Base-by-base conservation (phyloP, 106 monocot species). In the Allium fistulosum region DNA sequence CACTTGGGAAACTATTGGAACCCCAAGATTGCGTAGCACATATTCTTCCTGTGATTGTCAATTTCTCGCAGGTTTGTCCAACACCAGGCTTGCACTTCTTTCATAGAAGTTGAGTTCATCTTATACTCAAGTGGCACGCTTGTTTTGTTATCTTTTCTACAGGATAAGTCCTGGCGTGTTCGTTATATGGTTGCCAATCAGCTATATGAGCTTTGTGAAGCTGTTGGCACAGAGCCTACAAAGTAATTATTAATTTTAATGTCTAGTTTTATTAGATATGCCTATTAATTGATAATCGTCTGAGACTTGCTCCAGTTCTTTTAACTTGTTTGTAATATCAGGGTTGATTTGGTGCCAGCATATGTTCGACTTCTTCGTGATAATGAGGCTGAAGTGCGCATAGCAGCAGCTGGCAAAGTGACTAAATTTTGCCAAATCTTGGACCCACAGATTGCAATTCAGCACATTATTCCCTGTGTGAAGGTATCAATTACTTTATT, bases 171-270 rank as follows among this genome's bases (percentile, higher is more conserved):
- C 8, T 94, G 94, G 94, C 90, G 94, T 59, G 94, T 94, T 14
- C 87, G 94, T 17, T 94, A 94, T 81, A 94, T 94, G 94, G 94
- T 94, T 68, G 94, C 94, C 49, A 94, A 90, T 79, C 94, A 94
- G 66, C 71, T 94, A 62, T 94, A 94, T 77, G 94, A 94, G 76
- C 94, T 94, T 59, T 90, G 90, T 85, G 94, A 90, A 80, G 90
- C 94, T 78, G 94, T 94, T 70, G 91, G 91, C 53, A 76, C 91
- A 59, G 91, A 92, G 58, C 82, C 80, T 64, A 87, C 91, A 9
- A 84, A 82, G 91, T 92, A 81, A 26, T 61, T 47, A 11, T 48
- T 11, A 7, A 60, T 46, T 17, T 13, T 17, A 65, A 37, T 57
- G 6, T 18, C 37, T 37, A 4, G 37, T 37, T 37, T 37, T 37